These are phyloP conservation scores for Ichthyophthirius multifiliis DNA, from an alignment of 169 alveolate genomes.

Conservation along the genomic window DNA sequence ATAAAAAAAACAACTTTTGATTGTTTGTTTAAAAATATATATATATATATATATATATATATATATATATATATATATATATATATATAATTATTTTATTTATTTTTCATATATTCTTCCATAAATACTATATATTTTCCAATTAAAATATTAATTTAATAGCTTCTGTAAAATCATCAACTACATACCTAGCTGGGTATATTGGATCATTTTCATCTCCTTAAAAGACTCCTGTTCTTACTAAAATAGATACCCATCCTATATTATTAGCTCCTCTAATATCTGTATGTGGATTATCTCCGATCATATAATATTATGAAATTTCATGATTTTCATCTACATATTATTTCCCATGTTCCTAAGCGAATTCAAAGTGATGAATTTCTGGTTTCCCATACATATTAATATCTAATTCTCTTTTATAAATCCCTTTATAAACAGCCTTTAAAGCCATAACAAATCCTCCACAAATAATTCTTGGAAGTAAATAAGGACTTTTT, in stretches of 20 bases:
- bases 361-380: background rate
- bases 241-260: constrained; percentile 25
- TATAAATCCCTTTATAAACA: background rate
- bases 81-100: too few species aligned
- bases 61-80: too few species aligned
- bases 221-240: constrained; percentile 40
- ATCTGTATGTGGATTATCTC: constrained; percentile 45
- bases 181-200: constrained; percentile 57
- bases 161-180: constrained; percentile 40
- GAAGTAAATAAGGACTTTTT: constrained; percentile 1
- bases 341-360: background rate
- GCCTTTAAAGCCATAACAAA: background rate
- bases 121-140: too few species aligned
- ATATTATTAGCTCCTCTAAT: constrained; percentile 38
- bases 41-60: too few species aligned
- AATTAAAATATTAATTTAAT: constrained; percentile 31
- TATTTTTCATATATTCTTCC: too few species aligned
- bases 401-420: background rate
- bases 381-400: constrained; percentile 7
- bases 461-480: background rate
- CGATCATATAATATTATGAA: constrained; percentile 35
- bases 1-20: too few species aligned
- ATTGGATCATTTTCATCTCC: constrained; percentile 33
- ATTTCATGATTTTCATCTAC: constrained; percentile 8
- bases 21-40: too few species aligned